phyloP scores from a whole-genome alignment of 2,329 filamentous ascomycete genomes.

The Aspergillus ochraceus region DNA sequence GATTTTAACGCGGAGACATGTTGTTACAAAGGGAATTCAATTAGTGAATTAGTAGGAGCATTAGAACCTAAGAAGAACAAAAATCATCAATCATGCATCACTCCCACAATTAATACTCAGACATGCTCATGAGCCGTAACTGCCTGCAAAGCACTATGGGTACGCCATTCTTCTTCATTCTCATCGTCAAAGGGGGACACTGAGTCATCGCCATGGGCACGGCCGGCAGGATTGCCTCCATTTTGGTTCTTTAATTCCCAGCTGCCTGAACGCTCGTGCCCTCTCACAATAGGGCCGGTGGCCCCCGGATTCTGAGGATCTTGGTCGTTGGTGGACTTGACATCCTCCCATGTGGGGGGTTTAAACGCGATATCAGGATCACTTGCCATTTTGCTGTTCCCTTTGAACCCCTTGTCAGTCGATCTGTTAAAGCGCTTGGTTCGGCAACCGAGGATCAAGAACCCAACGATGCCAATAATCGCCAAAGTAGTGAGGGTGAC shows the following conservation, averaged over 20 bases:
- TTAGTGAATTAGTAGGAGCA: not conserved
- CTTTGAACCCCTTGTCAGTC: conserved; percentile 57
- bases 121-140: conserved; percentile 52
- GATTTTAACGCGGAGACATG: not conserved
- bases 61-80: too few species aligned
- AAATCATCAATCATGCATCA: not conserved
- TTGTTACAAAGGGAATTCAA: not conserved
- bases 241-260: conserved; percentile 54
- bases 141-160: conserved; percentile 42
- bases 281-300: conserved; percentile 27
- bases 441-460: conserved; percentile 49
- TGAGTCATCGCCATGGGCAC: conserved; percentile 14
- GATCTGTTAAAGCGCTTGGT: conserved; percentile 43
- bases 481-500: conserved; percentile 50
- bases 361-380: conserved; percentile 53
- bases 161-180: conserved; percentile 37
- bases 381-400: conserved; percentile 53
- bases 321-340: conserved; percentile 30
- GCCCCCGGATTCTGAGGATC: conserved; percentile 21
- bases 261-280: conserved; percentile 56
- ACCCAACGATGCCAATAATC: conserved; percentile 40
- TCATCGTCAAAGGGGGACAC: conserved; percentile 48
- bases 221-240: conserved; percentile 23
- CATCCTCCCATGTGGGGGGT: conserved; percentile 41
- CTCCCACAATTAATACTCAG: conserved; percentile 29